Base-by-base conservation (phyloP, 1,284 basidiomycete species). In the Ceratobasidium sp. region DNA sequence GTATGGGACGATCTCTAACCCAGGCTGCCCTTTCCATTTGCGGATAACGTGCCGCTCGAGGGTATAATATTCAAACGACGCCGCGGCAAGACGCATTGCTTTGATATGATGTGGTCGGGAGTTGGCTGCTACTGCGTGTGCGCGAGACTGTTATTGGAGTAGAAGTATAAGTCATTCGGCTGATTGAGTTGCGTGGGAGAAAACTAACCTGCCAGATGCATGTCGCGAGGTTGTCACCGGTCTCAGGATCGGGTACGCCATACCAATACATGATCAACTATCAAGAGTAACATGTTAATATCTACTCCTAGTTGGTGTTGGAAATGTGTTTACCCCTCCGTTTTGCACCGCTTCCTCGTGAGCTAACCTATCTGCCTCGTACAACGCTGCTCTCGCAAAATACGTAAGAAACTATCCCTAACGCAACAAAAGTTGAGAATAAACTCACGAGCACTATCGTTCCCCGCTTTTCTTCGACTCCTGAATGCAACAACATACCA, bases 401-500 rank as follows among this genome's bases (percentile, higher is more conserved):
- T 24, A 64, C 11, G 5, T 22, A 36, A 29, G n/a, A 31, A 15
- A 24, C n/a, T 36, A 53, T 14, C 48, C 9, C 17, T 65, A 17
- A 51, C 24, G 22, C 17, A 44, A 66, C 24, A 71, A 27, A 36
- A 5, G 24, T 62, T n/a, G 19, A n/a, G n/a, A 53, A n/a, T 4
- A 29, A 45, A 86, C 91, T 82, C 79, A 94, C 92, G 84, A 77
- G 84, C 85, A 29, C 88, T 87, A 77, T 94, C 89, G 79, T 91
- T 92, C 24, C 89, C 91, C 7, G 85, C 83, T 78, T 89, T 91
- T 45, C 96, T 86, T 78, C 88, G 89, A 76, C 92, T 94, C n/a
- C 94, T 87, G 82, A 97, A 97, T 11, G 90, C 94, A 24, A 97
- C 96, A 75, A 90, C 91, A 81, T 96, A 97, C 94, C 94, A 96